Conservation (phyloP, 768 basidiomycete genomes). For the Mrakia gelida region DNA sequence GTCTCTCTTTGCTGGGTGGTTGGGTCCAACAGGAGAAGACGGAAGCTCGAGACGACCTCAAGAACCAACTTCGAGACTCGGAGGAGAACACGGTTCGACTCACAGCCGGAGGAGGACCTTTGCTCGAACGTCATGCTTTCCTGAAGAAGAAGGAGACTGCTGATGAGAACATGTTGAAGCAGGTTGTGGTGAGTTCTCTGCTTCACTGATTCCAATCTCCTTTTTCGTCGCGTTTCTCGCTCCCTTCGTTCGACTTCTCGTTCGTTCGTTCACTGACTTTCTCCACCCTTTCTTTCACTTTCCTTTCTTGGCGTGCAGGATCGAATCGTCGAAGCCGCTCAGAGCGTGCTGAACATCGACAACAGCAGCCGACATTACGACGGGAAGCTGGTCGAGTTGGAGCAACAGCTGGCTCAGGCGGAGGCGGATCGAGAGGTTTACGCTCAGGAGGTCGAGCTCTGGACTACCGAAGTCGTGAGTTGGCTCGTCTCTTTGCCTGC, state of each 20-base stretch:
- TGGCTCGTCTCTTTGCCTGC: background rate
- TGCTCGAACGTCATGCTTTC: background rate
- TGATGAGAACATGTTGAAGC: slow-evolving; percentile 39
- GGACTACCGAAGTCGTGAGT: slow-evolving; percentile 24
- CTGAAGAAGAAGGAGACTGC: slow-evolving; percentile 40
- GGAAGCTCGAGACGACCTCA: background rate
- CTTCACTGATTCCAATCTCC: background rate
- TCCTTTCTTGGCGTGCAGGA: background rate
- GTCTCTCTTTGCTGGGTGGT: background rate
- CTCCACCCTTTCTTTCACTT: background rate
- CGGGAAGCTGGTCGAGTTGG: background rate
- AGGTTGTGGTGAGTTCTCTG: slow-evolving; percentile 27
- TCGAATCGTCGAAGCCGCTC: background rate
- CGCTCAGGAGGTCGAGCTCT: background rate
- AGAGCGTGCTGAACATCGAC: background rate
- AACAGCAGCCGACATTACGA: background rate
- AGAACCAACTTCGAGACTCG: background rate
- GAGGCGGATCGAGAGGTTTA: background rate
- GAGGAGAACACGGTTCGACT: background rate
- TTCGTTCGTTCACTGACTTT: background rate
- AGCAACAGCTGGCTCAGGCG: background rate
- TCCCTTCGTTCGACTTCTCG: background rate
- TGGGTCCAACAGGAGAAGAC: slow-evolving; percentile 13
- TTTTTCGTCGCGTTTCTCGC: background rate
- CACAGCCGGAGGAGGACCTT: background rate